These are phyloP conservation scores for Quercus gilva DNA, from an alignment of 306 rosid species.

Conservation along the genomic window DNA sequence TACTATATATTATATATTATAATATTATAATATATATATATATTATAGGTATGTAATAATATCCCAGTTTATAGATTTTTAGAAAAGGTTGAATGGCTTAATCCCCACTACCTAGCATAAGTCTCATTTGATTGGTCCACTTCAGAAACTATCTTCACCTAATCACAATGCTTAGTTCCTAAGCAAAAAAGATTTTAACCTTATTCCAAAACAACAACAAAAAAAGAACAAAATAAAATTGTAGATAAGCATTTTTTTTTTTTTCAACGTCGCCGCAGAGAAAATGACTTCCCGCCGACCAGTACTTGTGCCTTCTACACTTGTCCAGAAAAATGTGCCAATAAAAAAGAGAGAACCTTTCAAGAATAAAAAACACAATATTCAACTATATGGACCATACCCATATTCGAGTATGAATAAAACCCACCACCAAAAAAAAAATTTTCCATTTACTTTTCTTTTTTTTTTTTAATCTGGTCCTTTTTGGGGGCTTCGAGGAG, in stretches of 20 bases:
- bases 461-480: not conserved
- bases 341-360: not conserved
- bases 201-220: too few species aligned
- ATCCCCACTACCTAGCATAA: not conserved
- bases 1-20: too few species aligned
- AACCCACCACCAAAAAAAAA: conserved; percentile 25
- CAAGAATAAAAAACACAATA: not conserved
- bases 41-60: not conserved
- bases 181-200: conserved; percentile 19
- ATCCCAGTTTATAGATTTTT: not conserved
- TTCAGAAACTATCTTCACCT: conserved; percentile 9
- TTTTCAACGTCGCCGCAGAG: conserved; percentile 3
- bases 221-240: too few species aligned
- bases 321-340: not conserved
- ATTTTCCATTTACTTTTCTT: not conserved
- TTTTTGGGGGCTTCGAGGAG: conserved; percentile 20
- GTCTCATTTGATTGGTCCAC: conserved; percentile 6
- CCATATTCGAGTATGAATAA: conserved; percentile 27
- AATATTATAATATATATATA: too few species aligned
- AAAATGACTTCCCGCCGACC: conserved; percentile 23
- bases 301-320: not conserved
- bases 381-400: conserved; percentile 19
- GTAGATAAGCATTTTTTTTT: too few species aligned
- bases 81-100: not conserved
- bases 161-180: conserved; percentile 25